Conservation (phyloP, 129 eudicot genomes). For the sunflower (Helianthus annuus) region HanXRQr2.0-SUNRISE NC_035435.2:142019588-142020087, state of each 20-base stretch:
- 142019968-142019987: constrained; percentile 19
- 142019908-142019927: constrained; percentile 71
- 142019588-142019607: constrained; percentile 62
- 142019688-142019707: constrained; percentile 53
- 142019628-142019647: constrained; percentile 55
- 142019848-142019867: constrained; percentile 79
- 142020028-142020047: constrained; percentile 26
- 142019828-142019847: constrained; percentile 60
- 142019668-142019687: constrained; percentile 68
- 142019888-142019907: constrained; percentile 62
- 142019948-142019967: constrained; percentile 45
- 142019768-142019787: constrained; percentile 67
- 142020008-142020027: constrained; percentile 38
- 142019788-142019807: constrained; percentile 50
- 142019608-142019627: constrained; percentile 56
- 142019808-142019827: constrained; percentile 55
- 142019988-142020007: constrained; percentile 27
- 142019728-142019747: constrained; percentile 57
- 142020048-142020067: constrained; percentile 30
- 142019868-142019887: constrained; percentile 62
- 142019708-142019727: constrained; percentile 57
- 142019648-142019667: constrained; percentile 49
- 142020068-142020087: constrained; percentile 14
- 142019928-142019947: constrained; percentile 42
- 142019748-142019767: constrained; percentile 45